A percentile compares a stretch with the other conserved stretches of the same genome.
Evolutionary conservation across 441 rosid species (phyloP).

Genomic region (Geranium incanum): DNA sequence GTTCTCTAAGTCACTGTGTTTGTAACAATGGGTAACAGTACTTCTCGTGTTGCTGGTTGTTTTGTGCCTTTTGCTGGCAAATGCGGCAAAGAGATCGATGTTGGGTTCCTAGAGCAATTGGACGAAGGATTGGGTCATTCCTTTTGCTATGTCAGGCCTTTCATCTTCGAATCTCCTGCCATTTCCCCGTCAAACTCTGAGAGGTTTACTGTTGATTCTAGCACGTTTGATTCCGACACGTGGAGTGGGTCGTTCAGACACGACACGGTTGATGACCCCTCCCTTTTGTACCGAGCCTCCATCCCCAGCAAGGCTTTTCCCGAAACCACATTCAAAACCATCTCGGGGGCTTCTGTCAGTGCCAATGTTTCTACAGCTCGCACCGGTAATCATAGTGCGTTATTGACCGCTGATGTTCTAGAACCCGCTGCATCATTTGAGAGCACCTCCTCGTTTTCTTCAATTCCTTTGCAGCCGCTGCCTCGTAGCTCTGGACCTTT

Average conservation of each 20-base stretch:
- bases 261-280: slow-evolving; percentile 63
- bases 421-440: slow-evolving; percentile 92
- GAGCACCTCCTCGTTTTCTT: slow-evolving; percentile 91
- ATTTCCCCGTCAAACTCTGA: slow-evolving; percentile 86
- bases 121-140: slow-evolving; percentile 97
- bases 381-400: slow-evolving; percentile 71
- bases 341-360: slow-evolving; percentile 95
- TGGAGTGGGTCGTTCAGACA: slow-evolving; percentile 78
- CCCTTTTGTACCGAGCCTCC: slow-evolving; percentile 35
- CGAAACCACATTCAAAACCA: slow-evolving; percentile 79
- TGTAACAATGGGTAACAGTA: slow-evolving; percentile 69
- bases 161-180: slow-evolving; percentile 73
- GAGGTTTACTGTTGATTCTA: slow-evolving; percentile 90
- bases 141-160: slow-evolving; percentile 82
- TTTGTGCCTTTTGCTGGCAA: slow-evolving; percentile 73
- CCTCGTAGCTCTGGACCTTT: slow-evolving; percentile 88
- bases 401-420: slow-evolving; percentile 54
- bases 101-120: slow-evolving; percentile 72
- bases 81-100: slow-evolving; percentile 53
- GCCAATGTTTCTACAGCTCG: slow-evolving; percentile 93
- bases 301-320: slow-evolving; percentile 47
- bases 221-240: slow-evolving; percentile 83
- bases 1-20: background rate
- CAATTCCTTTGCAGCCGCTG: slow-evolving; percentile 80
- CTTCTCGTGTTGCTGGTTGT: slow-evolving; percentile 94